phyloP scores from a whole-genome alignment of 306 rosid genomes.

The Vigna radiata region DNA sequence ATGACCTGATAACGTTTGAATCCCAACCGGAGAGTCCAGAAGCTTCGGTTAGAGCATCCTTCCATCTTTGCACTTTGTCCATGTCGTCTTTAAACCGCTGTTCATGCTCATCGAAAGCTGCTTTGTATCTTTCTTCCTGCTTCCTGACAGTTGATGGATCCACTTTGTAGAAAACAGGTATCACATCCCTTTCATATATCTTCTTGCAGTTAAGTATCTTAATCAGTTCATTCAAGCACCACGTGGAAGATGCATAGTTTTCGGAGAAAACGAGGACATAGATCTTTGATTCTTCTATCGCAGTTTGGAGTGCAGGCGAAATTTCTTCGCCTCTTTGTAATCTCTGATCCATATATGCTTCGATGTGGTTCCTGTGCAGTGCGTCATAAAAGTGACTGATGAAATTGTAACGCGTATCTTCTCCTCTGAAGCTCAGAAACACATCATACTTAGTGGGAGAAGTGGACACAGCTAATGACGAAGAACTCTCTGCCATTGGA shows the following conservation, averaged over 20 bases:
- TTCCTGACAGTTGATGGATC: slow-evolving; percentile 32
- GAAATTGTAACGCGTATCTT: slow-evolving; percentile 37
- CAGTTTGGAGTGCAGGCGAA: neutral
- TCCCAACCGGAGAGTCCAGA: neutral
- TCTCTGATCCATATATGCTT: slow-evolving; percentile 15
- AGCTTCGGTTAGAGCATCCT: slow-evolving; percentile 11
- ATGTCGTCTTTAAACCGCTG: neutral
- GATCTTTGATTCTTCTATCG: neutral
- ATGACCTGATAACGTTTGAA: neutral
- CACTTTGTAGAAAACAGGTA: slow-evolving; percentile 44
- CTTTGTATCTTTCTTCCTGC: neutral
- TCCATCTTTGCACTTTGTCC: neutral
- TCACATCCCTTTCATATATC: slow-evolving; percentile 1
- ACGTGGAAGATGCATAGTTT: neutral
- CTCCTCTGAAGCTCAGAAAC: neutral
- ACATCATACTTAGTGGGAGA: too few species aligned
- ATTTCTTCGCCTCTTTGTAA: neutral
- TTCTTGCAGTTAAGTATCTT: neutral
- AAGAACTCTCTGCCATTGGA: too few species aligned
- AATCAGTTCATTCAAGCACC: neutral
- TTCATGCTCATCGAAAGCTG: neutral
- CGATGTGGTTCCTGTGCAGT: neutral
- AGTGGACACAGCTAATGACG: too few species aligned
- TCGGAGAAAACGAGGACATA: neutral
- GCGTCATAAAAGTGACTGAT: neutral